Conservation (phyloP, 768 basidiomycete genomes). For the Clathrus columnatus region DNA sequence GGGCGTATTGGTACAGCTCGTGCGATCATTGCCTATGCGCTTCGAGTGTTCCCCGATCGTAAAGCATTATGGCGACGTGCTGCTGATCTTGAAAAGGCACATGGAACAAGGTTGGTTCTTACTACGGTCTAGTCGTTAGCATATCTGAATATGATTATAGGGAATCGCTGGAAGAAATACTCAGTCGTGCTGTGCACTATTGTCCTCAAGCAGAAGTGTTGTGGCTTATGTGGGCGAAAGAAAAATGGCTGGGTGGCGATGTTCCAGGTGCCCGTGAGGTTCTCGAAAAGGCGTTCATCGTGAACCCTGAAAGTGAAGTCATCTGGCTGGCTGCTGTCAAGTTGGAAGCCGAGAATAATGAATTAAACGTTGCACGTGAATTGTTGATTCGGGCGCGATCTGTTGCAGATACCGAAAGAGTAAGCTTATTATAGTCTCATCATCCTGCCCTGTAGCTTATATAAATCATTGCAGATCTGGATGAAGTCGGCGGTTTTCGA, state of each 20-base stretch:
- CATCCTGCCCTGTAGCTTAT: not conserved
- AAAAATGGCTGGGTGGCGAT: slow-evolving; percentile 88
- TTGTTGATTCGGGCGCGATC: slow-evolving; percentile 81
- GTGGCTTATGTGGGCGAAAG: slow-evolving; percentile 98
- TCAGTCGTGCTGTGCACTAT: slow-evolving; percentile 75
- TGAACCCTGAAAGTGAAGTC: slow-evolving; percentile 93
- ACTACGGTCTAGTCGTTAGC: not conserved
- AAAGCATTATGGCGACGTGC: slow-evolving; percentile 83
- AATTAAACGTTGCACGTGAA: slow-evolving; percentile 77
- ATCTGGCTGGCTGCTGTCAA: slow-evolving; percentile 99
- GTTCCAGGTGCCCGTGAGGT: slow-evolving; percentile 87
- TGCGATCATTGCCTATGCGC: slow-evolving; percentile 82
- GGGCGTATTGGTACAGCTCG: slow-evolving; percentile 76
- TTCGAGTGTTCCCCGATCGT: slow-evolving; percentile 85
- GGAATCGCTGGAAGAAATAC: slow-evolving; percentile 73
- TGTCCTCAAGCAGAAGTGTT: slow-evolving; percentile 94
- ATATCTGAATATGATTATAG: slow-evolving; percentile 25
- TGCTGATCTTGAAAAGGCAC: slow-evolving; percentile 86
- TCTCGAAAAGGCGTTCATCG: slow-evolving; percentile 82
- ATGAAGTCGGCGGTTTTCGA: slow-evolving; percentile 98
- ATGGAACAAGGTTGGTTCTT: slow-evolving; percentile 65
- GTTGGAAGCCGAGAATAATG: slow-evolving; percentile 91
- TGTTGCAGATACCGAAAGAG: slow-evolving; percentile 87
- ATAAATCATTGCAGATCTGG: slow-evolving; percentile 66
- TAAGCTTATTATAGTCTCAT: slow-evolving; percentile 27